These are phyloP conservation scores for Umbelopsis sp. DNA, from an alignment of 371 early-diverging fungal species.

Conservation along the genomic window DNA sequence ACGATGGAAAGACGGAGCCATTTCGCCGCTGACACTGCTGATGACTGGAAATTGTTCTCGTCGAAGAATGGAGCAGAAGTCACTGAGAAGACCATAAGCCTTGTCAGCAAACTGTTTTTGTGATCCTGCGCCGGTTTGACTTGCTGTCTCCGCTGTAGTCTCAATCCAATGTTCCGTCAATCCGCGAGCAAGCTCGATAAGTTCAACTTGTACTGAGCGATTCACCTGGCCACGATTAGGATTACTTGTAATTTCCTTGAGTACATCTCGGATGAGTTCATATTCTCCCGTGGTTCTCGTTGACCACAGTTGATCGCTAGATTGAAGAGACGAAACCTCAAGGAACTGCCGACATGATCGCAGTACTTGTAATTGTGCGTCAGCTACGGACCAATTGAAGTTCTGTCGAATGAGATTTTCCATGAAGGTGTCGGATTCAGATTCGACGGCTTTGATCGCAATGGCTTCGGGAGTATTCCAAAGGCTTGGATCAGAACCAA, in stretches of 20 bases:
- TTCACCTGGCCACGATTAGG: constrained; percentile 26
- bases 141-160: constrained; percentile 23
- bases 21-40: constrained; percentile 30
- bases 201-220: constrained; percentile 32
- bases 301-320: constrained; percentile 38
- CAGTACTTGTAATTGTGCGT: constrained; percentile 38
- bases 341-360: constrained; percentile 42
- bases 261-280: constrained; percentile 1
- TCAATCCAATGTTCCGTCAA: constrained; percentile 49
- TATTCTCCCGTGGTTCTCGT: constrained; percentile 29
- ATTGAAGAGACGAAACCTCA: constrained; percentile 36
- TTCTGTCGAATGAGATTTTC: constrained; percentile 33
- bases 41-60: constrained; percentile 41
- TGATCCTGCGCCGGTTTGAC: constrained; percentile 21
- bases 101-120: constrained; percentile 31
- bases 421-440: constrained; percentile 24
- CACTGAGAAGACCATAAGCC: constrained; percentile 29
- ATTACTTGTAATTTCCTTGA: constrained; percentile 26
- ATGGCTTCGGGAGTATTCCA: constrained; percentile 28
- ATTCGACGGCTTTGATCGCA: constrained; percentile 31
- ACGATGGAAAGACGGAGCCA: constrained; percentile 38
- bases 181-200: constrained; percentile 38
- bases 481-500: constrained; percentile 7
- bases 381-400: constrained; percentile 43
- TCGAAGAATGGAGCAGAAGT: constrained; percentile 29